Base-by-base conservation (phyloP, 345 rosid genomes). In the Citrus reticulata region DNA sequence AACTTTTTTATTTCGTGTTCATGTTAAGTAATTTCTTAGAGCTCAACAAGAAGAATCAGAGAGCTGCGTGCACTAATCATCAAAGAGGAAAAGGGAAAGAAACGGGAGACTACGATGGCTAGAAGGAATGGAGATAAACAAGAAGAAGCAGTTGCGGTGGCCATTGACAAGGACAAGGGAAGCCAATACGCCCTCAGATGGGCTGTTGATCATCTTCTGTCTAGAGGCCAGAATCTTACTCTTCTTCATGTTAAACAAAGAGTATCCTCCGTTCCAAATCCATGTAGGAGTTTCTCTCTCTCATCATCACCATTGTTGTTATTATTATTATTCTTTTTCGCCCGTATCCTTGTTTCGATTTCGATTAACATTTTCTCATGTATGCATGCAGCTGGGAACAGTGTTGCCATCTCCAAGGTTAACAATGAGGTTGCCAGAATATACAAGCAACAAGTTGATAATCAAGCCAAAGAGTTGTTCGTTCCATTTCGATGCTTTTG, bases 401-500 rank as follows among this genome's bases (percentile, higher is more conserved):
- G 55, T n/a, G 77, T 82, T n/a, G 55, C 79, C 40, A 76, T 69
- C 49, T 68, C 77, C 0, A 82, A 87, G 16, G 83, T 46, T 46
- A 77, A 79, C 8, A 86, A 87, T 0, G 85, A 82, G 0, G 81
- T 72, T 58, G 80, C 84, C 1, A 86, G 77, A 63, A 13, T 81
- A 13, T 72, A 76, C 77, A 80, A 59, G 64, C 83, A 79, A 62
- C 79, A 80, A 61, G 34, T 78, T 46, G 89, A 86, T 0, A 70
- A 67, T 71, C 92, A 86, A 68, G 78, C 85, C 61, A 79, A 75
- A 61, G 94, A 90, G 29, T 8, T 96, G 7, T 90, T 96, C 79
- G 95, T 94, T 35, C 98, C 98, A 7, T 96, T 91, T 78, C 97
- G 94, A 61, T 91, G 95, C 88, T 94, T 89, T 35, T 94, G 98